A percentile compares a stretch with the other conserved stretches of the same genome.
Conservation (phyloP, 2,329 filamentous ascomycete genomes). For the Intubia oerlemansii region DNA sequence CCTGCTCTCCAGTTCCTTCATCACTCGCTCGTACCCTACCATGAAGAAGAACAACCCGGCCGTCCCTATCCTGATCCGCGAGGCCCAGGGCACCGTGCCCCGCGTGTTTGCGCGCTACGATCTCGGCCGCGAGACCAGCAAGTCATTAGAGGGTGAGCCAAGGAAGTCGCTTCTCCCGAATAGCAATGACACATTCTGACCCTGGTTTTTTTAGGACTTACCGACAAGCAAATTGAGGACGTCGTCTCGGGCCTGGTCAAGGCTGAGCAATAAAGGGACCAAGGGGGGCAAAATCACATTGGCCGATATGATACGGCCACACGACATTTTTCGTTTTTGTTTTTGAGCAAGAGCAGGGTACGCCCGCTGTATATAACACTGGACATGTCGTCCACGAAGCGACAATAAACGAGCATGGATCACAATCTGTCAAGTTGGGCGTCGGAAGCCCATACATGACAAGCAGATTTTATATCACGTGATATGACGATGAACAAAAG, state of each 20-base stretch:
- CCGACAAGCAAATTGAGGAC: conserved; percentile 40
- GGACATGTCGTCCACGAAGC: no score
- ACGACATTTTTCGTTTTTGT: no score
- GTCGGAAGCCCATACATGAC: no score
- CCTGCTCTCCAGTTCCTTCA: conserved; percentile 47
- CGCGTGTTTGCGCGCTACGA: conserved; percentile 83
- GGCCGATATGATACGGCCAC: no score
- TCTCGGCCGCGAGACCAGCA: conserved; percentile 33
- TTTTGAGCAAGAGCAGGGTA: no score
- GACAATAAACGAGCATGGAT: no score
- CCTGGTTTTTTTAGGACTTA: conserved; percentile 18
- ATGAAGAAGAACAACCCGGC: conserved; percentile 99
- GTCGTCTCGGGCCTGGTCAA: conserved; percentile 32
- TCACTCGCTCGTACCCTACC: conserved; percentile 78
- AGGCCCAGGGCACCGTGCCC: conserved; percentile 67
- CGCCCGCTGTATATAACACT: no score
- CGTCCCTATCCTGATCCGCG: conserved; percentile 83
- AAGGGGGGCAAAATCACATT: no score
- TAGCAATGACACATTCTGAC: not conserved
- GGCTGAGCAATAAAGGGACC: conserved; percentile 12
- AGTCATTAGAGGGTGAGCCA: conserved; percentile 31
- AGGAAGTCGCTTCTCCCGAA: not conserved
- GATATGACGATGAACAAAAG: no score
- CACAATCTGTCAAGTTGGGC: no score
- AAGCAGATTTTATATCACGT: no score